Conservation (phyloP, 2,329 filamentous ascomycete species). For the Penicillium vulpinum region DNA sequence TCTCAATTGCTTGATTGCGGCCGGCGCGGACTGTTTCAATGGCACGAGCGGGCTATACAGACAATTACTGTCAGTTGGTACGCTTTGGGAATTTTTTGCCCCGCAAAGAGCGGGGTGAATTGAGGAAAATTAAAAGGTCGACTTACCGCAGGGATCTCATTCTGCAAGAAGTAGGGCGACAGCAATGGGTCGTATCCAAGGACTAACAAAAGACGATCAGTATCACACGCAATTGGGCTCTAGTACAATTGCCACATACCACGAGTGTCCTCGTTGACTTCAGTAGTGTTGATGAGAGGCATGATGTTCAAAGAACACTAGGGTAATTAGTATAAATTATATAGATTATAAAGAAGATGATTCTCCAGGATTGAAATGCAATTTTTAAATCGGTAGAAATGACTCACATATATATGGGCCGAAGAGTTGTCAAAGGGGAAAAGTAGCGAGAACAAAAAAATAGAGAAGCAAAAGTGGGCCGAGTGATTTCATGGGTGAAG, state of each 20-base stretch:
- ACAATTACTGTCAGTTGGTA: slow-evolving; percentile 15
- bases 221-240: not conserved
- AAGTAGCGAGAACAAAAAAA: slow-evolving; percentile 2
- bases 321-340: slow-evolving; percentile 5
- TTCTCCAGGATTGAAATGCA: not conserved
- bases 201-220: slow-evolving; percentile 55
- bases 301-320: slow-evolving; percentile 27
- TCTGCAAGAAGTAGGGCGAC: slow-evolving; percentile 79
- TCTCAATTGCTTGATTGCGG: slow-evolving; percentile 62
- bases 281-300: slow-evolving; percentile 44
- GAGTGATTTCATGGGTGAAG: not conserved
- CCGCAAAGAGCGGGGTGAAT: slow-evolving; percentile 64
- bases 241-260: slow-evolving; percentile 32
- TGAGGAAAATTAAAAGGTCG: slow-evolving; percentile 52
- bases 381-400: not conserved
- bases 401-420: slow-evolving; percentile 5
- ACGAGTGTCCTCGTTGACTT: slow-evolving; percentile 49
- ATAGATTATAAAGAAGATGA: not conserved
- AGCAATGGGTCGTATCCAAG: slow-evolving; percentile 92
- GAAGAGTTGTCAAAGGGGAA: not conserved
- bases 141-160: slow-evolving; percentile 71
- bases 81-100: slow-evolving; percentile 47
- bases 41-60: slow-evolving; percentile 38
- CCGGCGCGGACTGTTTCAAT: slow-evolving; percentile 46
- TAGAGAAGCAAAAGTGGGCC: slow-evolving; percentile 10